Conservation (phyloP, 2,329 filamentous ascomycete species). For the Ustulina deusta region DNA sequence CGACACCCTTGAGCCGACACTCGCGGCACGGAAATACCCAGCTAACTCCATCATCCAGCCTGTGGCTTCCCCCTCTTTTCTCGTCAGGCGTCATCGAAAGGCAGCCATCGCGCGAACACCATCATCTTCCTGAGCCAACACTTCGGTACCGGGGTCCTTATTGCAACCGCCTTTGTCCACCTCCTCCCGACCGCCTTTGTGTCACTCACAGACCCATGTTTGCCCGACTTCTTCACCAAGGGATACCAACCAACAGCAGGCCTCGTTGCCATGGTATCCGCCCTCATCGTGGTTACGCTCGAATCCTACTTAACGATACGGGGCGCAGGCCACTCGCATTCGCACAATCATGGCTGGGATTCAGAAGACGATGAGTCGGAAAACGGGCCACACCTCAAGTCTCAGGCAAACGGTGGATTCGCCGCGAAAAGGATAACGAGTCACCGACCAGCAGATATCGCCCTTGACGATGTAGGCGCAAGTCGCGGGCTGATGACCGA, state of each 20-base stretch:
- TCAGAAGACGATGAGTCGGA: conserved; percentile 57
- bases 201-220: conserved; percentile 75
- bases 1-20: too few species aligned
- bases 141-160: conserved; percentile 85
- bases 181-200: conserved; percentile 75
- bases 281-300: conserved; percentile 84
- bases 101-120: conserved; percentile 66
- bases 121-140: conserved; percentile 77
- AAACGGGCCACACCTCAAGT: conserved; percentile 46
- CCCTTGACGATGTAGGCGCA: conserved; percentile 63
- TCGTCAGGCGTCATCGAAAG: conserved; percentile 63
- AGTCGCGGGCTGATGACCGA: conserved; percentile 69
- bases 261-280: conserved; percentile 82
- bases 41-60: conserved; percentile 54
- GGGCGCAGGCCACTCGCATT: conserved; percentile 72
- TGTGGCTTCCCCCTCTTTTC: conserved; percentile 76
- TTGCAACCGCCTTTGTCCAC: conserved; percentile 88
- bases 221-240: conserved; percentile 82
- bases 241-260: conserved; percentile 85
- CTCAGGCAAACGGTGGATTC: conserved; percentile 51
- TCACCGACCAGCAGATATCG: conserved; percentile 62
- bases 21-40: neutral
- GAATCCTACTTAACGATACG: conserved; percentile 89
- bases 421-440: conserved; percentile 54
- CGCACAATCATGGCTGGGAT: conserved; percentile 64